Percentiles rank a stretch among this genome's conserved stretches.
phyloP scores from a whole-genome alignment of 495 filamentous ascomycete genomes.

The Penicillium tannophilum region DNA sequence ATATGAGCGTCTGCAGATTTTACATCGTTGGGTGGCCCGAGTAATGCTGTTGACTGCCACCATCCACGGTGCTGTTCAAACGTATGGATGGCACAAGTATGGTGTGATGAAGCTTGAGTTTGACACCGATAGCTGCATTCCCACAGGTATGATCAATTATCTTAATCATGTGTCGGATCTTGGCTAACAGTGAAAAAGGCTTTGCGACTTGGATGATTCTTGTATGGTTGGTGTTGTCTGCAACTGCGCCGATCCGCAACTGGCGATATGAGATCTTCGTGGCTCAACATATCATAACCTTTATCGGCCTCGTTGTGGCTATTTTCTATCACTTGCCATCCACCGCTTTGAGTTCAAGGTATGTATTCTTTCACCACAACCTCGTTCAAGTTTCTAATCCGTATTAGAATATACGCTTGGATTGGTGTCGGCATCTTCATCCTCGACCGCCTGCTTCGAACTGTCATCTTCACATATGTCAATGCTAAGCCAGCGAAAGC shows the following conservation, averaged over 20 bases:
- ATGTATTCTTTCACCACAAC: neutral
- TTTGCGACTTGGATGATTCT: constrained; percentile 17
- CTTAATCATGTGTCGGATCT: no score
- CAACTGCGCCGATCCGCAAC: constrained; percentile 9
- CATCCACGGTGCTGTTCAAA: constrained; percentile 10
- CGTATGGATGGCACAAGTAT: constrained; percentile 14
- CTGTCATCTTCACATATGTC: constrained; percentile 4
- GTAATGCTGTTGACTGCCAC: constrained; percentile 15
- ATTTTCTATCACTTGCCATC: constrained; percentile 15
- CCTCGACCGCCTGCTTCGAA: constrained; percentile 12
- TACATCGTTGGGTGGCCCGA: constrained; percentile 18
- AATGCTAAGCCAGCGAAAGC: constrained; percentile 8
- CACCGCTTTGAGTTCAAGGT: constrained; percentile 14
- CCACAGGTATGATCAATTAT: neutral
- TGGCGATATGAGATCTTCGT: constrained; percentile 12
- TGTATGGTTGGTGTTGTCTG: constrained; percentile 3
- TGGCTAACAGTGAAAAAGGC: neutral
- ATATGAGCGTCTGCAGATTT: constrained; percentile 12
- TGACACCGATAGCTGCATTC: constrained; percentile 14
- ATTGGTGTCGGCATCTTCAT: constrained; percentile 13
- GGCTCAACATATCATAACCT: constrained; percentile 9
- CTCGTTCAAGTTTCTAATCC: neutral
- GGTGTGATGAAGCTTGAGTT: constrained; percentile 13
- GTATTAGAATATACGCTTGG: constrained; percentile 14
- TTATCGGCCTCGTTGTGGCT: constrained; percentile 6